Evolutionary conservation across 1,284 basidiomycete species (phyloP).

Genomic region (Peniophora sp.): DNA sequence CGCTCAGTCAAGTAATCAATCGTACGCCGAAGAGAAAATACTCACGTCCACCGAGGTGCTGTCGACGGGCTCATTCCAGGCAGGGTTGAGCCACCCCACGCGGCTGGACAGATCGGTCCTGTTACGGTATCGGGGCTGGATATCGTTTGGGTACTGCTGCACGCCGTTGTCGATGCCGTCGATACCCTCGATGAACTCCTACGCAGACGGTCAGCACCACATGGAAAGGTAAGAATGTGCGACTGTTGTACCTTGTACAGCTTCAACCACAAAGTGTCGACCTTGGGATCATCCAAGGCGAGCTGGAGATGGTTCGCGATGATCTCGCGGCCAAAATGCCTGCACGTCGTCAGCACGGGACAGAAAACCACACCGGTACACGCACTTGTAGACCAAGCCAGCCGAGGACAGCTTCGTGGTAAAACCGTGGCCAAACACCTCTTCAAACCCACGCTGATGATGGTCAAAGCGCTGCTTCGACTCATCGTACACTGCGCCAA

Average conservation of each 20-base stretch:
- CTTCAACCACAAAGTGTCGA: slow-evolving; percentile 80
- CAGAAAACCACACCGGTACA: slow-evolving; percentile 3
- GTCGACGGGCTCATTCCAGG: slow-evolving; percentile 79
- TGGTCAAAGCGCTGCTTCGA: slow-evolving; percentile 83
- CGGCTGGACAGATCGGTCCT: slow-evolving; percentile 80
- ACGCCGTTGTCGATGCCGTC: slow-evolving; percentile 97
- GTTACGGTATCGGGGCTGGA: slow-evolving; percentile 63
- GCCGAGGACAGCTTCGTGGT: slow-evolving; percentile 89
- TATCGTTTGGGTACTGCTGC: slow-evolving; percentile 58
- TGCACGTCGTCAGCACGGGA: slow-evolving; percentile 21
- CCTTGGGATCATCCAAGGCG: slow-evolving; percentile 47
- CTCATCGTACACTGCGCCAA: slow-evolving; percentile 89
- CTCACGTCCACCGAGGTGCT: slow-evolving; percentile 62
- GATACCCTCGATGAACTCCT: slow-evolving; percentile 92
- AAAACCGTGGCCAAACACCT: slow-evolving; percentile 83
- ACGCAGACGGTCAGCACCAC: slow-evolving; percentile 1
- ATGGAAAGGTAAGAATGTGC: neutral
- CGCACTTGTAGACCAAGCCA: slow-evolving; percentile 90
- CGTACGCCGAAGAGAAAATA: neutral
- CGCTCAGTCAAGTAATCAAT: neutral
- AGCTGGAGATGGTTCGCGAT: slow-evolving; percentile 60
- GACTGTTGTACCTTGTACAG: slow-evolving; percentile 73
- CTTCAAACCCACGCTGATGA: slow-evolving; percentile 90
- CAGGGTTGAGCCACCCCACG: slow-evolving; percentile 77
- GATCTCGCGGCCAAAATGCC: slow-evolving; percentile 90